A percentile compares a stretch with the other conserved stretches of the same genome.
Conservation (phyloP, 2,329 filamentous ascomycete genomes). For the Aspergillus sergii region DNA sequence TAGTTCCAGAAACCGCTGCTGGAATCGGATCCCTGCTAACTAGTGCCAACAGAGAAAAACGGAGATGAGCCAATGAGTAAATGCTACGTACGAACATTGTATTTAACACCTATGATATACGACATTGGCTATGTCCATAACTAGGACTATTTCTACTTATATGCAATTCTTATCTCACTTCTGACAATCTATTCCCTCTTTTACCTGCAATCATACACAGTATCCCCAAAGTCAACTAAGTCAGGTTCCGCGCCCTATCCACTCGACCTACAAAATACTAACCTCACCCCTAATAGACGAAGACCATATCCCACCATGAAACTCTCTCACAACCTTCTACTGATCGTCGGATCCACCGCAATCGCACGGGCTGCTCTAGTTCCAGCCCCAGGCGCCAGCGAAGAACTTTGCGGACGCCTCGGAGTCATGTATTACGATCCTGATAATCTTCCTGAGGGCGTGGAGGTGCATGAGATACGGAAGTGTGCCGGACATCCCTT, state of each 20-base stretch:
- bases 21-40: too few species aligned
- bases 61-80: neutral
- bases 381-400: neutral
- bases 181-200: neutral
- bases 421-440: neutral
- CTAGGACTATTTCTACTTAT: neutral
- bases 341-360: neutral
- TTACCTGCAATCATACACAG: neutral
- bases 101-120: neutral
- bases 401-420: neutral
- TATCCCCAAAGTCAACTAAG: neutral
- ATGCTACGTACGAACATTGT: neutral
- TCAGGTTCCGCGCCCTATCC: fast-evolving
- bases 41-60: too few species aligned
- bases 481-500: neutral
- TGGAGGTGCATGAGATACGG: neutral
- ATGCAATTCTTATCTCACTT: neutral
- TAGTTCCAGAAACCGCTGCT: neutral
- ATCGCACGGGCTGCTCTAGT: neutral
- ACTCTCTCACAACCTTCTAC: neutral
- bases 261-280: neutral
- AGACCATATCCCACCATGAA: neutral
- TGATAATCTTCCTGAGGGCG: neutral
- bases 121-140: neutral
- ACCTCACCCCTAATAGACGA: neutral